Evolutionary conservation across 2,329 filamentous ascomycete genomes (phyloP).

Genomic region (Diaporthe ilicicola): DNA sequence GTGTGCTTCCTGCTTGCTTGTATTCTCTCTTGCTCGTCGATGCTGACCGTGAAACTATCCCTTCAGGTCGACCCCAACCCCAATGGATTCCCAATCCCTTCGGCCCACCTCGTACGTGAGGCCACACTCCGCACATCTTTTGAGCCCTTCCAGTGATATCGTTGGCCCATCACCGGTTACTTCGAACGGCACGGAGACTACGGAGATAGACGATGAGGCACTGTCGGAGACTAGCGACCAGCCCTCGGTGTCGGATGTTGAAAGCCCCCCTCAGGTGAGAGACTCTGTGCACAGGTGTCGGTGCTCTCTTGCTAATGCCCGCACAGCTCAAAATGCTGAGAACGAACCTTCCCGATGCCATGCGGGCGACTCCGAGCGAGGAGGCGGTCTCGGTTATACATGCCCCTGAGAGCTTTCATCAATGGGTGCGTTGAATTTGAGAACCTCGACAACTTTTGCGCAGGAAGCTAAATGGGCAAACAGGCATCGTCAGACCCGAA

Average conservation of each 20-base stretch:
- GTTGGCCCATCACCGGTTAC: constrained; percentile 86
- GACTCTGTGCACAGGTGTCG: constrained; percentile 30
- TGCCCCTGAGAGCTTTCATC: constrained; percentile 82
- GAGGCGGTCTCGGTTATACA: constrained; percentile 92
- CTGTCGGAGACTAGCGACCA: constrained; percentile 62
- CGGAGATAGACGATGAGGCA: constrained; percentile 83
- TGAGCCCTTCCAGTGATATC: constrained; percentile 72
- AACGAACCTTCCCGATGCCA: constrained; percentile 64
- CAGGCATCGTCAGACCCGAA: constrained; percentile 48
- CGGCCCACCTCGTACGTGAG: constrained; percentile 60
- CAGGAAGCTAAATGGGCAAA: constrained; percentile 36
- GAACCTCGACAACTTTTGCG: neutral
- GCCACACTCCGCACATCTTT: constrained; percentile 59
- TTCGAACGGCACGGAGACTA: constrained; percentile 83
- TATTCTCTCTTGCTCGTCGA: neutral
- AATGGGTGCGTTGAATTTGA: constrained; percentile 71
- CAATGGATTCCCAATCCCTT: constrained; percentile 57
- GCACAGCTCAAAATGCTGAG: constrained; percentile 59
- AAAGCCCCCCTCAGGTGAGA: constrained; percentile 48
- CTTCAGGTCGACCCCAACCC: constrained; percentile 55
- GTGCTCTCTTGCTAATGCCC: constrained; percentile 35
- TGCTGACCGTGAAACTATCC: constrained; percentile 30
- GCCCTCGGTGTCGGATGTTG: constrained; percentile 44
- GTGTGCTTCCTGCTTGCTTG: constrained; percentile 52
- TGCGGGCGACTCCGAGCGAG: constrained; percentile 71